Evolutionary conservation across 2,329 filamentous ascomycete species (phyloP).

Genomic region (Hypocrella siamensis): DNA sequence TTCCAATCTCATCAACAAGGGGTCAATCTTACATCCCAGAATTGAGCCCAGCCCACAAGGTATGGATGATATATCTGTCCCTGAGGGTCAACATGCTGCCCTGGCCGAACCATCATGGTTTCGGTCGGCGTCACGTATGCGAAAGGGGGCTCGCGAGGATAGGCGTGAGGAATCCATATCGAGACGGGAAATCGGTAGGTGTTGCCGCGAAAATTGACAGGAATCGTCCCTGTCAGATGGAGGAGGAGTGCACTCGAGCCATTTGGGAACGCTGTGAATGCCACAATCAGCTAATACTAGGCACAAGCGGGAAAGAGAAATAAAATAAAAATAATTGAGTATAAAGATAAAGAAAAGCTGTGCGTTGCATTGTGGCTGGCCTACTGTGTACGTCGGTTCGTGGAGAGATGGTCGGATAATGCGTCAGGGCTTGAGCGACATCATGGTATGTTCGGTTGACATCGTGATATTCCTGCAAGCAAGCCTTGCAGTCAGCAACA

Average conservation of each 20-base stretch:
- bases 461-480: conserved; percentile 71
- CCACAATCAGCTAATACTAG: conserved; percentile 4
- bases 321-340: too few relatives aligned
- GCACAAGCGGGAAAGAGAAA: too few relatives aligned
- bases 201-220: conserved; percentile 78
- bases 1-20: too few relatives aligned
- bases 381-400: conserved; percentile 91
- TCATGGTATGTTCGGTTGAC: conserved; percentile 88
- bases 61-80: conserved; percentile 94
- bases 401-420: conserved; percentile 66
- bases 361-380: too few relatives aligned
- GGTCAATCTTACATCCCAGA: conserved; percentile 60
- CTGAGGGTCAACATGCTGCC: conserved; percentile 88
- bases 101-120: conserved; percentile 77
- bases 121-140: conserved; percentile 79
- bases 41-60: conserved; percentile 73
- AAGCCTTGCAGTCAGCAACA: not conserved
- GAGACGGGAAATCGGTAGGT: conserved; percentile 85
- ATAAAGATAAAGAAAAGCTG: too few relatives aligned
- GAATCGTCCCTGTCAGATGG: conserved; percentile 72
- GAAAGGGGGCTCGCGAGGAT: conserved; percentile 73
- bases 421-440: conserved; percentile 65
- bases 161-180: conserved; percentile 84
- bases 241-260: conserved; percentile 76
- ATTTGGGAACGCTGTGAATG: conserved; percentile 63